Base-by-base conservation (phyloP, 2,329 filamentous ascomycete genomes). In the Conoideocrella luteorostrata region DNA sequence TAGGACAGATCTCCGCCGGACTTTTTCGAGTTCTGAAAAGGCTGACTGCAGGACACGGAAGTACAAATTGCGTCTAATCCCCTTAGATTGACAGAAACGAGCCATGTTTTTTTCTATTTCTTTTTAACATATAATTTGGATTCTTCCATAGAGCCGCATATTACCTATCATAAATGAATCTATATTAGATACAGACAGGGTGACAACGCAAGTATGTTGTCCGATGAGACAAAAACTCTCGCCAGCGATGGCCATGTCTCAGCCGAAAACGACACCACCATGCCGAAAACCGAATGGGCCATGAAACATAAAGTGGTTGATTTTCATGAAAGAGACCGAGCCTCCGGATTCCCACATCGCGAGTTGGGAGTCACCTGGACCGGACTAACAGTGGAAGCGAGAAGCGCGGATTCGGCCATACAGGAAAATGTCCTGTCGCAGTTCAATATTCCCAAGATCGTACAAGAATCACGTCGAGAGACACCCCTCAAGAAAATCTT, bases 281-380 rank as follows among this genome's bases (percentile, higher is more conserved):
- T 2, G 44, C 49, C 37, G 51, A 56, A 20, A 30, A 38, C 11
- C 9, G 62, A 71, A 41, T 78, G 74, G 74, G 50, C 58, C 6
- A 52, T 78, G 50, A 72, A 75, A 57, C 60, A 67, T 12, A 68
- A 71, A 49, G 59, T 78, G 21, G 64, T 69, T 35, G 61, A 63
- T 4, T 62, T 65, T 39, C 61, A 65, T 5, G 62, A 69, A 20
- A 65, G 69, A 11, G 67, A 74, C 15, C 53, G 64, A 15, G 62
- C 65, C 4, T 72, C 72, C 4, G 69, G 69, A 3, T 64, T 71
- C 46, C 72, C 69, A 22, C 58, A 63, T 7, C 67, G 73, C 29
- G 64, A 72, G 52, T 68, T 84, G 3, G 83, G 82, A 20, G 70
- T 86, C 0, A 78, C 82, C 1, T 86, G 80, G 77, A 69, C 76